Evolutionary conservation across 768 basidiomycete species (phyloP).

Genomic region (Kwoniella shandongensis): DNA sequence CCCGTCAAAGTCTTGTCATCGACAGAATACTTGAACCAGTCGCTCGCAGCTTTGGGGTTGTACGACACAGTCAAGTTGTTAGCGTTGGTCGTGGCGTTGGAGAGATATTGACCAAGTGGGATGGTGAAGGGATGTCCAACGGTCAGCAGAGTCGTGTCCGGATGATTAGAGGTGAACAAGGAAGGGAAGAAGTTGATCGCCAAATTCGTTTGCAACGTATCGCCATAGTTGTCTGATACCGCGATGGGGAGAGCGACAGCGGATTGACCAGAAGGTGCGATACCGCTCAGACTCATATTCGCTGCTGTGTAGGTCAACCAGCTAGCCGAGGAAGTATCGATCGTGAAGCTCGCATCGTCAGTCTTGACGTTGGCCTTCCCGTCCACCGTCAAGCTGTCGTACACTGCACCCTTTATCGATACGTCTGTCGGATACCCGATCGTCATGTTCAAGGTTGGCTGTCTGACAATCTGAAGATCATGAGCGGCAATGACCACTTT

Average conservation of each 20-base stretch:
- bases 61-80: constrained; percentile 57
- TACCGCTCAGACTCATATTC: constrained; percentile 65
- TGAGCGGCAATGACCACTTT: constrained; percentile 66
- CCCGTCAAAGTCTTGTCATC: constrained; percentile 60
- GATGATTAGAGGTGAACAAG: constrained; percentile 62
- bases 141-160: constrained; percentile 61
- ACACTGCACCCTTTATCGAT: constrained; percentile 56
- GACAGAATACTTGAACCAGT: constrained; percentile 60
- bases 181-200: constrained; percentile 70
- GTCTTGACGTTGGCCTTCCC: constrained; percentile 63
- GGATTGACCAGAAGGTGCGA: constrained; percentile 56
- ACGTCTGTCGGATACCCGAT: constrained; percentile 56
- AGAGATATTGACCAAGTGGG: constrained; percentile 60
- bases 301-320: constrained; percentile 59
- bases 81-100: constrained; percentile 57
- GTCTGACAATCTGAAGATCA: constrained; percentile 59
- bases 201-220: constrained; percentile 65
- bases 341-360: constrained; percentile 40
- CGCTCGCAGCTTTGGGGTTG: constrained; percentile 57
- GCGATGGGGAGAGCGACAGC: constrained; percentile 60
- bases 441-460: constrained; percentile 73
- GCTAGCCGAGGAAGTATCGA: constrained; percentile 15
- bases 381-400: constrained; percentile 59
- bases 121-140: constrained; percentile 60
- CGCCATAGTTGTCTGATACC: constrained; percentile 59